A percentile compares a stretch with the other conserved stretches of the same genome.
phyloP scores from a whole-genome alignment of 768 basidiomycete species.

The Lepiota subincarnata region DNA sequence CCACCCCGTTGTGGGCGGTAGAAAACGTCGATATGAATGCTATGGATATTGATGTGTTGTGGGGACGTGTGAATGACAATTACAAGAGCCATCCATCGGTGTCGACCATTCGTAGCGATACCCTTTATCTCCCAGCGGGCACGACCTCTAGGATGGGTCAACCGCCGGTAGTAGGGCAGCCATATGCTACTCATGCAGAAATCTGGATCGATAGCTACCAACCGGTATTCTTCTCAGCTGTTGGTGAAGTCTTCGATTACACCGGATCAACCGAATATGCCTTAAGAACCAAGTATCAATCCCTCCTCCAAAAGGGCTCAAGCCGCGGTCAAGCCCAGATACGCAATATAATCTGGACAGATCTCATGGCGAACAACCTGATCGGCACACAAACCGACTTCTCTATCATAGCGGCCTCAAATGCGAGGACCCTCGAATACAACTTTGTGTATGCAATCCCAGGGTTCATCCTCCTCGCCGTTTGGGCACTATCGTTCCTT shows the following conservation, averaged over 20 bases:
- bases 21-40: not conserved
- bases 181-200: not conserved
- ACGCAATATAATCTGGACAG: not conserved
- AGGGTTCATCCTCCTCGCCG: not conserved
- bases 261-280: not conserved
- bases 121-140: not conserved
- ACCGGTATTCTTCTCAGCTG: too few relatives aligned
- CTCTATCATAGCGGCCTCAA: not conserved
- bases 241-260: not conserved
- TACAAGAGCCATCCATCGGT: not conserved
- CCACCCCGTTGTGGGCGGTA: not conserved
- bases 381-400: not conserved
- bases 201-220: not conserved
- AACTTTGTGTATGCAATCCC: slow-evolving; percentile 1
- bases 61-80: not conserved
- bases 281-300: not conserved
- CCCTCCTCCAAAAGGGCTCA: not conserved
- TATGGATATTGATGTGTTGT: not conserved
- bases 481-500: slow-evolving; percentile 2
- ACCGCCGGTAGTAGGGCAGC: not conserved
- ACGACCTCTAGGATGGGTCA: not conserved
- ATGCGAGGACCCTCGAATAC: not conserved
- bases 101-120: not conserved
- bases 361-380: not conserved
- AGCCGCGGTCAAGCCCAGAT: not conserved